phyloP scores from a whole-genome alignment of 2,329 filamentous ascomycete species.

The Sclerotinia subarctica region DNA sequence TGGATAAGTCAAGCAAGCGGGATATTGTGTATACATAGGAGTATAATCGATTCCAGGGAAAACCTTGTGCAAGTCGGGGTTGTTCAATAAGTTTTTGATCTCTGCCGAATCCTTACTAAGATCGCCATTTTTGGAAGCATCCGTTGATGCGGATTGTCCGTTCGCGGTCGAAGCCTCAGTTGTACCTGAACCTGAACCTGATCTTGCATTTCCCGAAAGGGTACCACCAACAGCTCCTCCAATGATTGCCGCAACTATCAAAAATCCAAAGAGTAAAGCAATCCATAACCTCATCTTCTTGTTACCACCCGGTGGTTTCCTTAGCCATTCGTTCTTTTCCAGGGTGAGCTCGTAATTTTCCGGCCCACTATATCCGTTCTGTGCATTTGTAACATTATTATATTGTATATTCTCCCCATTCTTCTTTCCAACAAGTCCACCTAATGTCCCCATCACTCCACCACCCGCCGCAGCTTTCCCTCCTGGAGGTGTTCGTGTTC shows the following conservation, averaged over 20 bases:
- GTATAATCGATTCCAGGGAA: constrained; percentile 97
- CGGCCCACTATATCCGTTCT: constrained; percentile 24
- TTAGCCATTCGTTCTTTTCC: constrained; percentile 67
- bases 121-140: constrained; percentile 63
- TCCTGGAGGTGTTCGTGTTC: constrained; percentile 28
- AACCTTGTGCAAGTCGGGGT: constrained; percentile 79
- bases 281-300: constrained; percentile 69
- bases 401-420: constrained; percentile 34
- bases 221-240: constrained; percentile 67
- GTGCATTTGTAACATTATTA: constrained; percentile 30
- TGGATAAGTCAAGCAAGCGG: constrained; percentile 71
- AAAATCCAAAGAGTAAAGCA: constrained; percentile 57
- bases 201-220: constrained; percentile 17
- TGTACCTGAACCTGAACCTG: constrained; percentile 36
- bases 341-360: constrained; percentile 29
- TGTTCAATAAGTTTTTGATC: constrained; percentile 79
- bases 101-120: constrained; percentile 71
- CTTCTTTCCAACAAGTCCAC: constrained; percentile 33
- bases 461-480: constrained; percentile 45
- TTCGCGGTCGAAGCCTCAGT: constrained; percentile 29
- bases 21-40: constrained; percentile 85
- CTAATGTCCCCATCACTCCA: constrained; percentile 34
- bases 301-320: constrained; percentile 57
- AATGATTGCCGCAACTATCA: constrained; percentile 68
- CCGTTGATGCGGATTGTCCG: constrained; percentile 51